phyloP scores from a whole-genome alignment of 2,329 filamentous ascomycete species.

The Aureobasidium namibiae region DNA sequence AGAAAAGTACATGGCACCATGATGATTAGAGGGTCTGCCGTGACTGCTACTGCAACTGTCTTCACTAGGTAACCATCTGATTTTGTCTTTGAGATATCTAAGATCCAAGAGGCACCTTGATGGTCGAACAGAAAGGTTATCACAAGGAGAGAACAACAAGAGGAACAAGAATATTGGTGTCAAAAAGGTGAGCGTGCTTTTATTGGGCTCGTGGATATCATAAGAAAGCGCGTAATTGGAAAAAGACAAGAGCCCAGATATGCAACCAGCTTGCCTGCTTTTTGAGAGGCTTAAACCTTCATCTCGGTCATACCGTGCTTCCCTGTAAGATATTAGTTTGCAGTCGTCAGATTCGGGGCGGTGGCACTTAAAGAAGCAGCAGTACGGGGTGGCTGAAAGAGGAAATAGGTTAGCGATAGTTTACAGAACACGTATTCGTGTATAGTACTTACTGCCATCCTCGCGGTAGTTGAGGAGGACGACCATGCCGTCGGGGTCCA shows the following conservation, averaged over 20 bases:
- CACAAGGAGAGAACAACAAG: not conserved
- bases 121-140: not conserved
- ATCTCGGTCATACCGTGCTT: constrained; percentile 83
- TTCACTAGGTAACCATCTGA: too few species aligned
- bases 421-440: too few species aligned
- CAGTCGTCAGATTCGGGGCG: too few species aligned
- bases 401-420: too few species aligned
- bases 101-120: not conserved
- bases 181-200: constrained; percentile 12
- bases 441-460: too few species aligned
- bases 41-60: too few species aligned
- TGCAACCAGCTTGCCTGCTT: constrained; percentile 3
- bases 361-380: constrained; percentile 71
- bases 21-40: too few species aligned
- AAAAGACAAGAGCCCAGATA: constrained; percentile 4
- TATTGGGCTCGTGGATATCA: constrained; percentile 14
- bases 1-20: too few species aligned
- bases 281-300: constrained; percentile 61
- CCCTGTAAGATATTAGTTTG: constrained; percentile 36
- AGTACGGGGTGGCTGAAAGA: constrained; percentile 82
- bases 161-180: not conserved
- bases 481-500: constrained; percentile 91
- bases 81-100: not conserved
- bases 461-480: constrained; percentile 96
- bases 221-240: constrained; percentile 7